Evolutionary conservation across 163 green algal species (phyloP).

Genomic region (Trebouxia gelatinosa): DNA sequence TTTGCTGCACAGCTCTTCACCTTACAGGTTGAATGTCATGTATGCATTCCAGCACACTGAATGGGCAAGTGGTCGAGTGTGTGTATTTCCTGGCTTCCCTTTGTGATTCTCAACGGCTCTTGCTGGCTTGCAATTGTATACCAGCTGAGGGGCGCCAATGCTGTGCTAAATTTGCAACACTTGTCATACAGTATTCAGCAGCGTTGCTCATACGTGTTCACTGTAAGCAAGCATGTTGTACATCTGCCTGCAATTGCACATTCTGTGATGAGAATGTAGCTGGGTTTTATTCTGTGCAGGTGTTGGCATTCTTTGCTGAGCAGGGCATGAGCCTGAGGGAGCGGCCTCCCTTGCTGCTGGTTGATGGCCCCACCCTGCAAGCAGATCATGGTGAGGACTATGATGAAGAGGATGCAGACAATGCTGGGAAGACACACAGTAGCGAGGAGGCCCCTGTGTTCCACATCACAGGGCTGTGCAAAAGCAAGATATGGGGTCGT

Average conservation of each 20-base stretch:
- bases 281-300: slow-evolving; percentile 24
- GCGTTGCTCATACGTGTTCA: no score
- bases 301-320: slow-evolving; percentile 71
- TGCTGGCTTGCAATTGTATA: no score
- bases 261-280: neutral
- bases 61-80: neutral
- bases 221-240: neutral
- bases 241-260: no score
- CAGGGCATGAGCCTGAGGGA: slow-evolving; percentile 64
- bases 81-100: neutral
- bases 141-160: no score
- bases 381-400: slow-evolving; percentile 38
- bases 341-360: slow-evolving; percentile 75
- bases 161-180: no score
- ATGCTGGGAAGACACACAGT: no score
- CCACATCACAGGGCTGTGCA: slow-evolving; percentile 72
- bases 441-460: slow-evolving; percentile 40
- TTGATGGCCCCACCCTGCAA: slow-evolving; percentile 66
- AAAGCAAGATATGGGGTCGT: slow-evolving; percentile 45
- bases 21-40: neutral
- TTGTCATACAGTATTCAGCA: no score
- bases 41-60: neutral
- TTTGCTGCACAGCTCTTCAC: neutral
- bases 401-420: slow-evolving; percentile 38
- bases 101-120: neutral